These are phyloP conservation scores for Pleurotus giganteus DNA, from an alignment of 768 basidiomycete genomes.

Conservation along the genomic window DNA sequence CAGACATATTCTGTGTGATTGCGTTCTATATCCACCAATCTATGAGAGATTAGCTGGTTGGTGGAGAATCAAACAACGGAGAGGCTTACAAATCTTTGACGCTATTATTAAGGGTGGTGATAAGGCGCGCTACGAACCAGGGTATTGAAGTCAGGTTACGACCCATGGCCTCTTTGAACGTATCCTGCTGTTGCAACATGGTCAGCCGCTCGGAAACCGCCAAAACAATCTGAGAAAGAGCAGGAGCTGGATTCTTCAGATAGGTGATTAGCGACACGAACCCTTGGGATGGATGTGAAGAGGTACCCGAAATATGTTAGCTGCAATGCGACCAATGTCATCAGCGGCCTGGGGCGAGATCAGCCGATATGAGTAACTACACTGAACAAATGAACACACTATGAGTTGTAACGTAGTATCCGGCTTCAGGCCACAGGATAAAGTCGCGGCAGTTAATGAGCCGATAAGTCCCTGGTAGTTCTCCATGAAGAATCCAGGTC, in stretches of 20 bases:
- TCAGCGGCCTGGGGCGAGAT: slow-evolving; percentile 23
- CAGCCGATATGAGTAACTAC: background rate
- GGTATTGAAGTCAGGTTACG: slow-evolving; percentile 26
- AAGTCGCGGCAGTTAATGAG: slow-evolving; percentile 28
- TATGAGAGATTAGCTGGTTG: slow-evolving; percentile 10
- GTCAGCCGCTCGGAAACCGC: slow-evolving; percentile 29
- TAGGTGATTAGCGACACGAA: background rate
- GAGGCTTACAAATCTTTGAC: slow-evolving; percentile 28
- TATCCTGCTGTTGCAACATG: slow-evolving; percentile 21
- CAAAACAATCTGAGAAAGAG: slow-evolving; percentile 21
- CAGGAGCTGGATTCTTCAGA: slow-evolving; percentile 25
- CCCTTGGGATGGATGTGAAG: background rate
- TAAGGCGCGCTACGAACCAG: slow-evolving; percentile 20
- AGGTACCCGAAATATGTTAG: slow-evolving; percentile 28
- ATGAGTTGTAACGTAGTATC: slow-evolving; percentile 31
- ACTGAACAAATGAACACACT: slow-evolving; percentile 21
- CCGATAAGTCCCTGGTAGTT: slow-evolving; percentile 39
- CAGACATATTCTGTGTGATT: slow-evolving; percentile 17
- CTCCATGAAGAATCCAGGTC: slow-evolving; percentile 44
- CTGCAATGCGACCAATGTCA: slow-evolving; percentile 33
- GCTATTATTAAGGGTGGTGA: slow-evolving; percentile 27
- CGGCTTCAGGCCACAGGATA: slow-evolving; percentile 31
- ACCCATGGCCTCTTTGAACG: slow-evolving; percentile 26
- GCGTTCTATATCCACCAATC: slow-evolving; percentile 25
- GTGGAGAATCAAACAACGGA: background rate